These are phyloP conservation scores for Ophiostoma tasmaniense DNA, from an alignment of 2,329 filamentous ascomycete species.

Conservation along the genomic window DNA sequence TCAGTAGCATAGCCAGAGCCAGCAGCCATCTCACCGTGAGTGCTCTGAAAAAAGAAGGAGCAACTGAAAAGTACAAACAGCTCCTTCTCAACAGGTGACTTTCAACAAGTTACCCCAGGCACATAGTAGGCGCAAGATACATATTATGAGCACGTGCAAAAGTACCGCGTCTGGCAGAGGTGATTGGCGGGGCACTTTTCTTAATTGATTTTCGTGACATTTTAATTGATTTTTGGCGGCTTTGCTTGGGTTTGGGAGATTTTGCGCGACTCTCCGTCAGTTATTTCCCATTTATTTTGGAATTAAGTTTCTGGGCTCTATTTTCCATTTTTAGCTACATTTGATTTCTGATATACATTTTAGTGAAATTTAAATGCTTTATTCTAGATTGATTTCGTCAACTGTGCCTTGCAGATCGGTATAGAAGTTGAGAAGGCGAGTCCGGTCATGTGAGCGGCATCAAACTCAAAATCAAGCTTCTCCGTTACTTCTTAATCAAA, in stretches of 20 bases:
- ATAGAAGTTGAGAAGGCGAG: not conserved
- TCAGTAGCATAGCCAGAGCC: no score
- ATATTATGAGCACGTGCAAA: not conserved
- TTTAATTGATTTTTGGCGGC: not conserved
- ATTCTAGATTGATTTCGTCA: constrained; percentile 4
- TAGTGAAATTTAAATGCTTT: not conserved
- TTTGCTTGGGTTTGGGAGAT: not conserved
- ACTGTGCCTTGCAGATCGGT: constrained; percentile 8
- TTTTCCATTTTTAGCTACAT: not conserved
- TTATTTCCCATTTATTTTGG: not conserved
- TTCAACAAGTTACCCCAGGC: not conserved
- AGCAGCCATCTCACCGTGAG: not conserved
- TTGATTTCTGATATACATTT: not conserved
- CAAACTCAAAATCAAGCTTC: not conserved
- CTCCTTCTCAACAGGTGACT: not conserved
- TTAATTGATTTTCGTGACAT: not conserved
- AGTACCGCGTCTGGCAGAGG: not conserved
- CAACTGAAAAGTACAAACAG: not conserved
- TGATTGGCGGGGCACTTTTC: not conserved
- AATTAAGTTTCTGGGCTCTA: not conserved
- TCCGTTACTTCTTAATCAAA: not conserved
- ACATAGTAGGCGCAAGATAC: not conserved
- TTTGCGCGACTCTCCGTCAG: not conserved
- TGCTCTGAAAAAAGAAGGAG: not conserved
- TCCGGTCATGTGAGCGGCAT: not conserved